Base-by-base conservation (phyloP, 768 basidiomycete genomes). In the Chiua virens region DNA sequence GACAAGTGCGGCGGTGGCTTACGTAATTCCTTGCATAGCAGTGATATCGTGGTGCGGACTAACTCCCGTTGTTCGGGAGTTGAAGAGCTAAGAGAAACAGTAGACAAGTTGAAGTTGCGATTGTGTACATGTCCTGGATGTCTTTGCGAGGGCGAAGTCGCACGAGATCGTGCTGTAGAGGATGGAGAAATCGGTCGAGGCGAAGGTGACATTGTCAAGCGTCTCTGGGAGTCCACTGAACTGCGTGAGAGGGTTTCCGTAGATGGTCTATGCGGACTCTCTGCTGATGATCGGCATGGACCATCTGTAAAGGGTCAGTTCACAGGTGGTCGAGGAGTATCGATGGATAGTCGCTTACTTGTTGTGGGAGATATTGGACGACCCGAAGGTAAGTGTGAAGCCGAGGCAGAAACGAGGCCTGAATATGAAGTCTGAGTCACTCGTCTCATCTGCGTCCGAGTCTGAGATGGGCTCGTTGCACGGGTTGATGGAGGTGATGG, bases 11-110 rank as follows among this genome's bases (percentile, higher is more conserved):
- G 60, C n/a, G 86, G 81, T 11, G 86, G 80, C 58, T 79, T 79
- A 36, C 80, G 65, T 58, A 86, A 74, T 64, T 88, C 86, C 58
- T 77, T 85, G 65, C 85, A 85, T 21, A 91, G 68, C 62, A 86
- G 63, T 0, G 80, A 76, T 4, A 78, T 78, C 6, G 89, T 87
- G 0, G 74, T 71, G 35, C 89, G 80, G 47, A 92, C 77, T n/a
- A 80, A 68, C 50, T 86, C 87, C 38, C 88, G 79, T 49, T 83
- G 76, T 53, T 85, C 81, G 1, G 80, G 76, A 62, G 79, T 82
- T 13, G 77, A 63, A 3, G 73, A 61, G 36, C 68, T 68, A 13
- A 87, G 69, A 0, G 85, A 86, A 1, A 79, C 71, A 5, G 80
- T 72, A n/a, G 85, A 86, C 21, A 79, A 71, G 61, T 81, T 87